Conservation (phyloP, 1,284 basidiomycete genomes). For the Melampsora americana region DNA sequence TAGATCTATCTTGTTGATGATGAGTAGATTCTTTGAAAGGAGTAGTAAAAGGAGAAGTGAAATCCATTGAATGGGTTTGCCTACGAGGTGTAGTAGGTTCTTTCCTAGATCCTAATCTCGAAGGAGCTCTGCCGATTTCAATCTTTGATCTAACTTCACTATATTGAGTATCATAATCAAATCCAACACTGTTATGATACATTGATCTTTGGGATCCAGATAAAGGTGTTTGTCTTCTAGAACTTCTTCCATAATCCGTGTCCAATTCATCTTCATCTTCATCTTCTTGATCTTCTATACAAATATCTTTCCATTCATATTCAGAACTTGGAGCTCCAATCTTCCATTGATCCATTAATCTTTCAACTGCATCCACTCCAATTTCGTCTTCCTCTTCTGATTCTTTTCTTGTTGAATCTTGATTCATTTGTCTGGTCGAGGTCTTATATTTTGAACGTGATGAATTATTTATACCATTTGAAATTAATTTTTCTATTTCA, state of each 20-base stretch:
- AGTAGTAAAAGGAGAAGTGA: neutral
- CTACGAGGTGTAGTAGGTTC: neutral
- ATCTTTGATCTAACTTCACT: neutral
- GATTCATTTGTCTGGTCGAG: neutral
- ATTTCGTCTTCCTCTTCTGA: neutral
- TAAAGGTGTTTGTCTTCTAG: neutral
- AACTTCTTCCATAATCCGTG: neutral
- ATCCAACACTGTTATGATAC: neutral
- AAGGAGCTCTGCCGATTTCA: neutral
- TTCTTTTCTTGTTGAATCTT: neutral
- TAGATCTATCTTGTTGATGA: neutral
- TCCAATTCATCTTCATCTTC: neutral
- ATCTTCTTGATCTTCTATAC: neutral
- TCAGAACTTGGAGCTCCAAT: slow-evolving; percentile 18
- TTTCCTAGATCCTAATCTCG: neutral
- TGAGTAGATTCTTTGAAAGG: slow-evolving; percentile 1
- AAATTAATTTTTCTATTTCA: neutral
- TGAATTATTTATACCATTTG: neutral
- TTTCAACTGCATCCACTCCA: neutral
- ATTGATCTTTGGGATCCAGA: neutral
- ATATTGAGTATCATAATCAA: slow-evolving; percentile 4
- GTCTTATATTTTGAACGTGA: neutral
- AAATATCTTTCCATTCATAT: slow-evolving; percentile 32
- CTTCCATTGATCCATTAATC: slow-evolving; percentile 24
- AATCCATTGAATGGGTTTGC: neutral